Base-by-base conservation (phyloP, 176 grass and related monocot species). In the Carex kokanica region DNA sequence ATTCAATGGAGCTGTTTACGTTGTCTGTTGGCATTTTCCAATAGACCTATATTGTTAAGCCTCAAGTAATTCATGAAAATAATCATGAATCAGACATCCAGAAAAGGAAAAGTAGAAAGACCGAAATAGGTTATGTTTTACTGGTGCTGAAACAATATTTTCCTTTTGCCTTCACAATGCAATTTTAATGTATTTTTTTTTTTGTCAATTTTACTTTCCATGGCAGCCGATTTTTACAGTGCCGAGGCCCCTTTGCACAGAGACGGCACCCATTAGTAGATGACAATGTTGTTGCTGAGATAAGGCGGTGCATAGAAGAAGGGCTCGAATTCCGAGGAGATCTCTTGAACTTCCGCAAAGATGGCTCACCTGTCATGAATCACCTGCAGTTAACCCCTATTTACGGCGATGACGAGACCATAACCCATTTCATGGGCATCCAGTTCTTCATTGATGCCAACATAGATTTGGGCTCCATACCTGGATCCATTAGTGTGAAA, bases 151-250 rank as follows among this genome's bases (percentile, higher is more conserved):
- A 71, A 62, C 78, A 21, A 29, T 83, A 56, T 38, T 73, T 40
- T 83, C 56, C 65, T 78, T 32, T 68, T 51, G 56, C 63, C 14
- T 58, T 59, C 24, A 38, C 41, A 69, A 29, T 88, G 55, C 78
- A 52, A 8, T 64, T 64, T 27, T 68, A 12, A 23, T 49, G 10
- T 49, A 49, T n/a, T n/a, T 49, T 14, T 10, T 66, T 74, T 75
- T 49, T 27, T 47, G 56, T 84, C 32, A 32, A 71, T 80, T 83
- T 87, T 11, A 54, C 31, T 74, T 18, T 74, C 20, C 84, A 60
- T 94, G 94, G 85, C 94, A 94, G 91, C 43, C 91, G 94, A 23
- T 97, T 97, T 80, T 87, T 97, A 72, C 94, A 97, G 79, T 93
- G 91, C 58, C 89, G 94, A 91, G 94, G 94, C 2, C 94, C 94